Conservation (phyloP, 345 rosid species). For the Rhizophora mangle region DNA sequence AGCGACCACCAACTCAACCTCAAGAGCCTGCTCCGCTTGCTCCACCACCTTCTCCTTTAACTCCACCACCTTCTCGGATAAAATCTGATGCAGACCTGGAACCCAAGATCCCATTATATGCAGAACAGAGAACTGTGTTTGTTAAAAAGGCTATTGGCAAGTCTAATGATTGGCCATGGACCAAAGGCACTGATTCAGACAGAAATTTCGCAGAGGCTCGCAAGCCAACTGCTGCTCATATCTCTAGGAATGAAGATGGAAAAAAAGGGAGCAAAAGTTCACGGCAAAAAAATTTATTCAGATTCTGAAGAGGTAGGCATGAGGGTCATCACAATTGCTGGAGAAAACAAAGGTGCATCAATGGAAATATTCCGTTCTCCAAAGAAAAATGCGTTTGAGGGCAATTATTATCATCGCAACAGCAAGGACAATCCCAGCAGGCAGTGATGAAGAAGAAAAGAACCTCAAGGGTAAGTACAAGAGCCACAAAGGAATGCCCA, state of each 20-base stretch:
- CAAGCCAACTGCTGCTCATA: constrained; percentile 20
- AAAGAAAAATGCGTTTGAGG: constrained; percentile 23
- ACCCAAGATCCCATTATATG: constrained; percentile 41
- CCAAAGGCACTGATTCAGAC: constrained; percentile 5
- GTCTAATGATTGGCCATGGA: constrained; percentile 23
- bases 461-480: constrained; percentile 31
- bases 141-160: constrained; percentile 46
- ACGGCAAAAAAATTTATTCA: constrained; percentile 31
- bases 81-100: constrained; percentile 33
- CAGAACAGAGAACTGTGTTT: constrained; percentile 63
- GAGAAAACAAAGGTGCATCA: constrained; percentile 85
- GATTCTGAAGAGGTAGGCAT: constrained; percentile 44
- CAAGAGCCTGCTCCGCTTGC: constrained; percentile 10
- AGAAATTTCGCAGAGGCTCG: constrained; percentile 14
- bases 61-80: constrained; percentile 36
- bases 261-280: constrained; percentile 22
- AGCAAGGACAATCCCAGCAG: constrained; percentile 33
- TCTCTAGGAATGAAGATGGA: constrained; percentile 17
- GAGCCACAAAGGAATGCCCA: constrained; percentile 21
- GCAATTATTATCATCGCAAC: constrained; percentile 23
- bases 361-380: constrained; percentile 73
- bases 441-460: constrained; percentile 41
- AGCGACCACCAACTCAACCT: constrained; percentile 19
- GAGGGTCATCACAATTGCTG: constrained; percentile 74
- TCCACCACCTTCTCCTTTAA: constrained; percentile 55